Conservation (phyloP, 2,329 filamentous ascomycete species). For the Arthrobotrys musiformis region DNA sequence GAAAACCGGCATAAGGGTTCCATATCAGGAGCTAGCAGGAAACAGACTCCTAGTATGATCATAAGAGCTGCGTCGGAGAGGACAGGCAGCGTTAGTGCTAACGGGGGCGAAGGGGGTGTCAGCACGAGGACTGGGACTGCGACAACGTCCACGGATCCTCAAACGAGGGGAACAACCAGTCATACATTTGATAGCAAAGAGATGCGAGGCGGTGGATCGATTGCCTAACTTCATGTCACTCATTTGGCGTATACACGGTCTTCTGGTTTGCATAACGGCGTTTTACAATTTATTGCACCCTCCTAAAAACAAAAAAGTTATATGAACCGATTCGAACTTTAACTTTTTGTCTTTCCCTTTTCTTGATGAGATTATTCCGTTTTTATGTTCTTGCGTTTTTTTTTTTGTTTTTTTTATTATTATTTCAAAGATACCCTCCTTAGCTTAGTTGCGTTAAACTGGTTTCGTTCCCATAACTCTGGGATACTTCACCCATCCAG, state of each 20-base stretch:
- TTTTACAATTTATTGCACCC: slow-evolving; percentile 15
- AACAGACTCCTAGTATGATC: slow-evolving; percentile 23
- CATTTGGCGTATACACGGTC: slow-evolving; percentile 5
- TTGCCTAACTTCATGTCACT: slow-evolving; percentile 13
- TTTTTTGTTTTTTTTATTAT: not conserved
- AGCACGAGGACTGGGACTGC: slow-evolving; percentile 30
- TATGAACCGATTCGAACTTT: slow-evolving; percentile 3
- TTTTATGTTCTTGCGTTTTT: not conserved
- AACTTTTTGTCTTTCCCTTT: slow-evolving; percentile 4
- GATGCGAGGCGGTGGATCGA: slow-evolving; percentile 39
- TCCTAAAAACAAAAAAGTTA: slow-evolving; percentile 1
- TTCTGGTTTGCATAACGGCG: slow-evolving; percentile 44
- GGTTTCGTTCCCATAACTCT: not conserved
- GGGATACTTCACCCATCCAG: not conserved
- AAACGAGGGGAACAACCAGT: slow-evolving; percentile 30
- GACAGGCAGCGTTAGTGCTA: slow-evolving; percentile 5
- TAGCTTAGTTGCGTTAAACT: slow-evolving; percentile 1
- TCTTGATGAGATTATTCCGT: not conserved
- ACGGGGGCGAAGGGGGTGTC: slow-evolving; percentile 1
- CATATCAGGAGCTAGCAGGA: not conserved
- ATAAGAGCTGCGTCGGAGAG: slow-evolving; percentile 1
- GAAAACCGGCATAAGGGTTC: slow-evolving; percentile 35
- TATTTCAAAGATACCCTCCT: slow-evolving; percentile 37
- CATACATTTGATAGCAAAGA: slow-evolving; percentile 39
- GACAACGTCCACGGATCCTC: slow-evolving; percentile 21